Evolutionary conservation across 1,284 basidiomycete species (phyloP), one percentile per base, ranked within the genome.

Genomic region (Ceratobasidium sp.): DNA sequence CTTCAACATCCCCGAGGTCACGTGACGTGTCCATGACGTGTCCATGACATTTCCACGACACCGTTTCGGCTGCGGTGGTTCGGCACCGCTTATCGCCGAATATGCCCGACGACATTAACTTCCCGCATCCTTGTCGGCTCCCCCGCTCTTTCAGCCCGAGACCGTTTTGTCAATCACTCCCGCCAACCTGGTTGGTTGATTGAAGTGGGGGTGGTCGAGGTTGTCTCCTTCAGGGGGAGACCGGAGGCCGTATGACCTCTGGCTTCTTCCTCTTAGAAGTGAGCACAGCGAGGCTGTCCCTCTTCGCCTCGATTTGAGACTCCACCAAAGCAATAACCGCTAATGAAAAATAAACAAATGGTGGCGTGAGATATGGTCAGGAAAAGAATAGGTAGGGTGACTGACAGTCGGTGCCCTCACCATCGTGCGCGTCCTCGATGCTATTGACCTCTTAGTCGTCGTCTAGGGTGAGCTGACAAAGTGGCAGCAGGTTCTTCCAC

Each of bases 401-500:
- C 62, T 57, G 28, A 58, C 44, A 49, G 23, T 67, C 50, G 43
- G 46, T 69, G 38, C 59, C 79, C 80, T 80, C 76, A 80, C 80
- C 80, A 59, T 80, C 79, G 62, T 83, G 82, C 46, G 83, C 82
- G 28, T 82, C 82, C 11, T 81, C 79, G n/a, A 82, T 84, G 0
- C 84, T 84, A 5, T 87, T 84, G 0, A 82, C 81, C 0, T 86
- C 87, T 0, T 87, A 84, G 0, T 86, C 86, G 0, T 85, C 83
- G 58, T 85, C 85, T 47, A 74, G 69, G 46, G 50, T 77, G 76
- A 41, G 67, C 1, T 78, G 77, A 6, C 80, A 86, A 57, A 90
- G 83, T 1, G 89, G 85, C 0, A 96, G 95, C 41, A 97, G 82
- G 59, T 84, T 84, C 79, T 87, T 87, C 93, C 94, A 96, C 82